Conservation (phyloP, 768 basidiomycete genomes). For the Amanita brunnescens region DNA sequence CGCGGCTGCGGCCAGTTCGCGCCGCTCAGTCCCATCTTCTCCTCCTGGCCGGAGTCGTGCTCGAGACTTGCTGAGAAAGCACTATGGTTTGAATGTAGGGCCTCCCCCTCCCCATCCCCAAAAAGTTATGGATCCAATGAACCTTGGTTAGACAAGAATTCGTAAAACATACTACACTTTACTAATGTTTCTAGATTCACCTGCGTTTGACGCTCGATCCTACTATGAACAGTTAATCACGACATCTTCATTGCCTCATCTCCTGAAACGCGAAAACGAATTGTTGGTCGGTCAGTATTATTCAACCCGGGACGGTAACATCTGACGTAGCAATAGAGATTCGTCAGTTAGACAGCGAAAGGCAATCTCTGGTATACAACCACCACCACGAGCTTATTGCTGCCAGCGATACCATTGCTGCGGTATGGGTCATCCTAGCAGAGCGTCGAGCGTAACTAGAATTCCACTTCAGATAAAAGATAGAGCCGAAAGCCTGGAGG, state of each 20-base stretch:
- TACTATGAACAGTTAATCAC: conserved; percentile 87
- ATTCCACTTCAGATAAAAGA: conserved; percentile 65
- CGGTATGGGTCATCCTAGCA: conserved; percentile 36
- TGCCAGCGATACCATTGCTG: conserved; percentile 85
- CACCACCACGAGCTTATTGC: conserved; percentile 94
- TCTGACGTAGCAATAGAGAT: conserved; percentile 48
- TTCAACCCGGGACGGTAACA: neutral
- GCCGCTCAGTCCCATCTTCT: conserved; percentile 21
- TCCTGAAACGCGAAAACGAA: conserved; percentile 79
- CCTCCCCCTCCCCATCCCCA: conserved; percentile 53
- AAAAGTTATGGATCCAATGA: conserved; percentile 67
- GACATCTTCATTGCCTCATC: conserved; percentile 59
- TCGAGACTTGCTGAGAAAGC: conserved; percentile 71
- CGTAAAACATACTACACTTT: neutral
- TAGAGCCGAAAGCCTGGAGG: conserved; percentile 77
- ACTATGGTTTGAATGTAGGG: conserved; percentile 79
- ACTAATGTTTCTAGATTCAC: conserved; percentile 47
- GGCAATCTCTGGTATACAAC: conserved; percentile 89
- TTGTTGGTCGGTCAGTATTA: conserved; percentile 49
- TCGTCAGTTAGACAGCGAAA: conserved; percentile 75
- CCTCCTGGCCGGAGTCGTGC: conserved; percentile 48
- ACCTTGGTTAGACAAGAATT: conserved; percentile 42
- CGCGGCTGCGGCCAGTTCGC: conserved; percentile 10
- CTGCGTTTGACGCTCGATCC: conserved; percentile 71
- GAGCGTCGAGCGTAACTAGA: neutral